Conservation (phyloP, 2,329 filamentous ascomycete genomes). For the Coniochaeta ligniaria region DNA sequence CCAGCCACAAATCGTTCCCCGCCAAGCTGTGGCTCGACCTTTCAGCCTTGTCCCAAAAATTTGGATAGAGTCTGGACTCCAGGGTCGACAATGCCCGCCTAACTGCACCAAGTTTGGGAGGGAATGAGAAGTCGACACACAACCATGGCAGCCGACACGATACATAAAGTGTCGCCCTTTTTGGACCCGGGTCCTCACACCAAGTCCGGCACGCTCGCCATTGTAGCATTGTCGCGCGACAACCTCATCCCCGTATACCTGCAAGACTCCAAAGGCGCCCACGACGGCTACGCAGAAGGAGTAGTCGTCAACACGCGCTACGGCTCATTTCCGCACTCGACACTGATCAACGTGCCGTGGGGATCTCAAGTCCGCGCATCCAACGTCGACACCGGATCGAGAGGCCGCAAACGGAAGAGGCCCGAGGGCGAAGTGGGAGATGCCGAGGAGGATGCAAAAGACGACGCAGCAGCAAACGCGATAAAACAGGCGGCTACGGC, state of each 20-base stretch:
- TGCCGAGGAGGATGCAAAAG: slow-evolving; percentile 7
- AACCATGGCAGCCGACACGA: slow-evolving; percentile 8
- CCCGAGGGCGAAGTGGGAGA: slow-evolving; percentile 30
- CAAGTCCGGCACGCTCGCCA: slow-evolving; percentile 60
- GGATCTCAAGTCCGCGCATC: slow-evolving; percentile 88
- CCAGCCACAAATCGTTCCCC: not conserved
- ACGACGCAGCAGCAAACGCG: slow-evolving; percentile 3
- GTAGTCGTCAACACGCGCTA: slow-evolving; percentile 87
- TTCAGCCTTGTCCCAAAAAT: not conserved
- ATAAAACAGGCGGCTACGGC: slow-evolving; percentile 45
- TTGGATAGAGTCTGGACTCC: not conserved
- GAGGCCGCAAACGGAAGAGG: slow-evolving; percentile 62
- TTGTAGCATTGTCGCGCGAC: slow-evolving; percentile 85
- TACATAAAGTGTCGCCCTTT: slow-evolving; percentile 58
- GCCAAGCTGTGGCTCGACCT: not conserved
- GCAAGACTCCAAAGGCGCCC: slow-evolving; percentile 50
- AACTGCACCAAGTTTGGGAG: not conserved
- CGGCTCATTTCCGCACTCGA: slow-evolving; percentile 80
- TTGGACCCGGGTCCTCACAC: slow-evolving; percentile 62
- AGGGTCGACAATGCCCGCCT: not conserved
- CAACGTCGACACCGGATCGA: slow-evolving; percentile 83
- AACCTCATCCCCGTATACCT: slow-evolving; percentile 72
- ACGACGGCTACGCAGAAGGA: slow-evolving; percentile 68
- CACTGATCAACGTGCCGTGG: slow-evolving; percentile 74
- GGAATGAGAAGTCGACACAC: not conserved